Evolutionary conservation across 352 stramenopile genomes (phyloP).

Genomic region (Vaucheria bursata): DNA sequence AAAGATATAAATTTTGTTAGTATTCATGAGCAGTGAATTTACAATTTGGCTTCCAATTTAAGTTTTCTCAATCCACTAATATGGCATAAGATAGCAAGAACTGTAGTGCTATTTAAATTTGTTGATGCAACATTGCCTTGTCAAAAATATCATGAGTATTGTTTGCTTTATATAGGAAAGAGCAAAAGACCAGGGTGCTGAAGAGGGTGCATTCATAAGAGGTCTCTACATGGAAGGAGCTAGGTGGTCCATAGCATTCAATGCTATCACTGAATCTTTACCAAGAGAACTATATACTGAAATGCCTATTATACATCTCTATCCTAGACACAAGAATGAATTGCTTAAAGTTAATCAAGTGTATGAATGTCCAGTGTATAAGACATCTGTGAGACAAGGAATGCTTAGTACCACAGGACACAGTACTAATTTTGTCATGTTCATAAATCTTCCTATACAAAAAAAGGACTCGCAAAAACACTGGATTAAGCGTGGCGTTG

Average conservation of each 20-base stretch:
- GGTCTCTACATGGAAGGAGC: conserved; percentile 80
- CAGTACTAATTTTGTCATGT: conserved; percentile 92
- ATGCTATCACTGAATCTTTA: conserved; percentile 67
- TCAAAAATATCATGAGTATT: too few species aligned
- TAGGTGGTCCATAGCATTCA: conserved; percentile 60
- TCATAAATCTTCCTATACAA: conserved; percentile 76
- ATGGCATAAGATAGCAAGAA: too few species aligned
- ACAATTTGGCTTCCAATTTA: too few species aligned
- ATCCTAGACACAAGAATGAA: conserved; percentile 55
- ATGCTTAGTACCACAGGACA: conserved; percentile 83
- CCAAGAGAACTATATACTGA: conserved; percentile 70
- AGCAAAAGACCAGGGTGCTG: conserved; percentile 41
- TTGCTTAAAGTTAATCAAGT: conserved; percentile 60
- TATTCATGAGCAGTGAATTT: too few species aligned
- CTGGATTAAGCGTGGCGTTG: conserved; percentile 84
- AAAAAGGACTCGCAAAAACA: conserved; percentile 74
- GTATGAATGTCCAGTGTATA: conserved; percentile 82
- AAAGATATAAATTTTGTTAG: too few species aligned
- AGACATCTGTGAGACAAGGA: conserved; percentile 75
- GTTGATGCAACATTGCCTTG: too few species aligned
- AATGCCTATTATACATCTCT: conserved; percentile 62
- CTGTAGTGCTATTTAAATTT: too few species aligned
- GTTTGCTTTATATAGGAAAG: background rate
- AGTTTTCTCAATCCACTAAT: too few species aligned
- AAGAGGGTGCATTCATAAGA: conserved; percentile 74